Conservation (phyloP, 306 rosid species). For the Cicer arietinum region DNA sequence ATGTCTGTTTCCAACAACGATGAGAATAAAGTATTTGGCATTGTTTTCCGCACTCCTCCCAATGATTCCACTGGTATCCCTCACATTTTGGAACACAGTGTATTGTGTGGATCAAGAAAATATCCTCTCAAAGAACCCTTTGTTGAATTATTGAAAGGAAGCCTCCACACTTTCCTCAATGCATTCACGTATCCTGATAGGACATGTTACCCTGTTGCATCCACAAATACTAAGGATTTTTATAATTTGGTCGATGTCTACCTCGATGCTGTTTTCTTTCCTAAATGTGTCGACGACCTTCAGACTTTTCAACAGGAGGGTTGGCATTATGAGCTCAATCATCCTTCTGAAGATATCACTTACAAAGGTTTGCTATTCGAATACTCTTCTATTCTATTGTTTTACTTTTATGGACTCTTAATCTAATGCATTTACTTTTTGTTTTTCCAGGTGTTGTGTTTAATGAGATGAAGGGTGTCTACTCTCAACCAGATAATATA, state of each 20-base stretch:
- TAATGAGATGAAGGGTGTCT: slow-evolving; percentile 99
- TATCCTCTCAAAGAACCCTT: slow-evolving; percentile 96
- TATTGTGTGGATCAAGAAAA: slow-evolving; percentile 90
- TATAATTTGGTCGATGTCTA: slow-evolving; percentile 95
- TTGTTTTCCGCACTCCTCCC: slow-evolving; percentile 96
- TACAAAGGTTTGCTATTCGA: slow-evolving; percentile 64
- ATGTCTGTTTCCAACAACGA: slow-evolving; percentile 89
- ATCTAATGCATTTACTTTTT: slow-evolving; percentile 2
- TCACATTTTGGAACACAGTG: slow-evolving; percentile 97
- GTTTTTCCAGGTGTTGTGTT: slow-evolving; percentile 85
- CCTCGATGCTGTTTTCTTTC: slow-evolving; percentile 98
- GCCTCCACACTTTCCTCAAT: slow-evolving; percentile 89
- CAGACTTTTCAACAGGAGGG: slow-evolving; percentile 98
- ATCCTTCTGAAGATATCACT: slow-evolving; percentile 89
- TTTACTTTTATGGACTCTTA: not conserved
- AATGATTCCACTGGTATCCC: slow-evolving; percentile 97
- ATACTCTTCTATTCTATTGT: not conserved
- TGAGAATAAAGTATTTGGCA: slow-evolving; percentile 96
- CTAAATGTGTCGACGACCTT: slow-evolving; percentile 82
- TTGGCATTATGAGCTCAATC: slow-evolving; percentile 96
- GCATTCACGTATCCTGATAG: slow-evolving; percentile 98
- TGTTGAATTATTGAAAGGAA: slow-evolving; percentile 91
- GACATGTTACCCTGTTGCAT: slow-evolving; percentile 97
- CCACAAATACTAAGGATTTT: slow-evolving; percentile 95
- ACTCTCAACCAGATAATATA: slow-evolving; percentile 95